Percentiles rank a stretch among this genome's conserved stretches.
Conservation (phyloP, 352 stramenopile species). For the Pythium coloratum region DNA sequence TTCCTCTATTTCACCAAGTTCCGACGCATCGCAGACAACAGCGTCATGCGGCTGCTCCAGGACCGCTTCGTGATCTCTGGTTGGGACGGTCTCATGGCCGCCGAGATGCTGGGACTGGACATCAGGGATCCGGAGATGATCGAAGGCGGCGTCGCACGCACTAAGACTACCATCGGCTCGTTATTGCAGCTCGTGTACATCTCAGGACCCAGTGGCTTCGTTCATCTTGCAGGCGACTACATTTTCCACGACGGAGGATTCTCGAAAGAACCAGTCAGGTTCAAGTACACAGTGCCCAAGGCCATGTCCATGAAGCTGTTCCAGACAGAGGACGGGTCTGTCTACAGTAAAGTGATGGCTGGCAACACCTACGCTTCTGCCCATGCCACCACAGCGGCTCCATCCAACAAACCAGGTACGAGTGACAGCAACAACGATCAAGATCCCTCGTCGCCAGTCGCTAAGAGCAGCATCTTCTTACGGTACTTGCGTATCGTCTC, state of each 20-base stretch:
- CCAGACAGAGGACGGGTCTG: constrained; percentile 8
- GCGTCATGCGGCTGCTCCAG: constrained; percentile 45
- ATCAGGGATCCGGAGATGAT: constrained; percentile 29
- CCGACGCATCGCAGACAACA: constrained; percentile 43
- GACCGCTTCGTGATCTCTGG: constrained; percentile 52
- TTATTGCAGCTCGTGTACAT: constrained; percentile 49
- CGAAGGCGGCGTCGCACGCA: constrained; percentile 25
- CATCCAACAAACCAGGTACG: neutral
- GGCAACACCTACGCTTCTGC: neutral
- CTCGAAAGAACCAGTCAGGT: constrained; percentile 30
- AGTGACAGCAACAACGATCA: neutral
- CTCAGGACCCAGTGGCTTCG: constrained; percentile 49
- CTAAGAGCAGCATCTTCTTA: constrained; percentile 44
- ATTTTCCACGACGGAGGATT: constrained; percentile 53
- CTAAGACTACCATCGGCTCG: constrained; percentile 41
- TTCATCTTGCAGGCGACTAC: constrained; percentile 48
- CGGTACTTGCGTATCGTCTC: constrained; percentile 36
- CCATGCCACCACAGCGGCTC: neutral
- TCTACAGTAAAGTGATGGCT: neutral
- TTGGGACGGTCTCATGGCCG: constrained; percentile 42
- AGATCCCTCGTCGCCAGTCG: constrained; percentile 17
- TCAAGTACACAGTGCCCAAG: constrained; percentile 38
- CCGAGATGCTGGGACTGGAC: constrained; percentile 51
- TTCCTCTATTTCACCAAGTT: constrained; percentile 35
- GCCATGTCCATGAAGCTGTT: constrained; percentile 38